phyloP scores from a whole-genome alignment of 148 eudicot species.

The Persicaria maculosa region DNA sequence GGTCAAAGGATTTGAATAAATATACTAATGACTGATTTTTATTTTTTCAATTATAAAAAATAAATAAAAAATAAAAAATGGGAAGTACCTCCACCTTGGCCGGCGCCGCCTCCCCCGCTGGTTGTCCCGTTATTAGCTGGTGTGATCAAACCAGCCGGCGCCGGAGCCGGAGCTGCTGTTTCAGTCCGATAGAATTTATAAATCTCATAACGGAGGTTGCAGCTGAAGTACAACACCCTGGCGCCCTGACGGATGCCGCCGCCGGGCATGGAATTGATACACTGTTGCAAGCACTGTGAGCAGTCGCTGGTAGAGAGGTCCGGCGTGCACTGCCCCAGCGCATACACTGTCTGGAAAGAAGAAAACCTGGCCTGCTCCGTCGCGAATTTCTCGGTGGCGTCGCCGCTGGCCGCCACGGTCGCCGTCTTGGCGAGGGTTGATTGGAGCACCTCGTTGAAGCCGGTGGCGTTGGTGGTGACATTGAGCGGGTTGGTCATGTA shows the following conservation, averaged over 20 bases:
- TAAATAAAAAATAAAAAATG: too few relatives aligned
- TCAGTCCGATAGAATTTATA: not conserved
- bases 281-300: constrained; percentile 14
- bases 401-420: constrained; percentile 5
- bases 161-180: not conserved
- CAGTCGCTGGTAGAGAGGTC: constrained; percentile 15
- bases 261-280: not conserved
- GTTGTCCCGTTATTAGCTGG: not conserved
- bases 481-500: not conserved
- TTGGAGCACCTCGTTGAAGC: constrained; percentile 6
- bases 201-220: too few relatives aligned
- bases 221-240: too few relatives aligned
- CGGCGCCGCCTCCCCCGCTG: not conserved
- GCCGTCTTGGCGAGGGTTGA: not conserved
- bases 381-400: constrained; percentile 18
- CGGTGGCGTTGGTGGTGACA: not conserved
- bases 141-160: too few relatives aligned
- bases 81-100: not conserved
- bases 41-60: too few relatives aligned
- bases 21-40: too few relatives aligned
- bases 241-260: not conserved
- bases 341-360: constrained; percentile 13
- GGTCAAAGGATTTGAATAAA: too few relatives aligned
- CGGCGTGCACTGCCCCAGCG: constrained; percentile 33
- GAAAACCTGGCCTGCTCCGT: not conserved